Conservation (phyloP, 1,139 yeast genomes). For the Geotrichum reessii region DNA sequence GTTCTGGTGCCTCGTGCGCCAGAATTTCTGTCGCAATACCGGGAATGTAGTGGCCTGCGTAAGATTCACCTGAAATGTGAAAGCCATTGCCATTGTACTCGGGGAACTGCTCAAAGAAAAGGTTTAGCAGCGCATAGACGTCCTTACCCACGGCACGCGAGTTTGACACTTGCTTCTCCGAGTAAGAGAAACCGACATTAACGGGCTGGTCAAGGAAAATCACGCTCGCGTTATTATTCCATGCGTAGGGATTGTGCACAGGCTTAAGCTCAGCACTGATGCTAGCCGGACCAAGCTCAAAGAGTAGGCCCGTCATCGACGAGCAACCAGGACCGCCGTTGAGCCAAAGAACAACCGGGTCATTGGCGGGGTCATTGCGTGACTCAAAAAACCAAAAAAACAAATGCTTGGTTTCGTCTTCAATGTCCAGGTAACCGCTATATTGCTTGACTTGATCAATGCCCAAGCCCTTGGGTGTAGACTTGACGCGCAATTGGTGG, state of each 20-base stretch:
- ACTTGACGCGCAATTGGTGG: conserved; percentile 32
- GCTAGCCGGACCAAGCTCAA: conserved; percentile 57
- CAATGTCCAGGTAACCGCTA: conserved; percentile 67
- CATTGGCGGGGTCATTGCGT: conserved; percentile 56
- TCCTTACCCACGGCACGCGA: conserved; percentile 67
- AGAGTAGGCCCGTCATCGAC: conserved; percentile 56
- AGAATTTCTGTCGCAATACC: conserved; percentile 16
- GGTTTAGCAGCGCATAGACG: conserved; percentile 79
- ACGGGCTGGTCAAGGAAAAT: conserved; percentile 65
- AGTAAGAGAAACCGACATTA: conserved; percentile 67
- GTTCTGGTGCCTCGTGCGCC: conserved; percentile 53
- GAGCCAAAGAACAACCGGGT: conserved; percentile 64
- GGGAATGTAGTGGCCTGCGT: conserved; percentile 97
- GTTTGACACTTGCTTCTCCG: conserved; percentile 45
- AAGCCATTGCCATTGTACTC: conserved; percentile 40
- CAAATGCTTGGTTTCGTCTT: conserved; percentile 76
- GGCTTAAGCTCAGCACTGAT: conserved; percentile 56
- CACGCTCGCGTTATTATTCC: conserved; percentile 63
- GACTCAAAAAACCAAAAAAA: conserved; percentile 77
- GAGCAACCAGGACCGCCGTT: conserved; percentile 81
- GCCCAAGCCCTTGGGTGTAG: conserved; percentile 42
- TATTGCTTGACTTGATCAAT: conserved; percentile 45
- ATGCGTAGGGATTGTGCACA: conserved; percentile 53
- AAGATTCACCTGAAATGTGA: conserved; percentile 87
- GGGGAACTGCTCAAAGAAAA: conserved; percentile 89